A percentile compares a stretch with the other conserved stretches of the same genome.
phyloP scores from a whole-genome alignment of 2,329 filamentous ascomycete genomes.

The Ciborinia camelliae region DNA sequence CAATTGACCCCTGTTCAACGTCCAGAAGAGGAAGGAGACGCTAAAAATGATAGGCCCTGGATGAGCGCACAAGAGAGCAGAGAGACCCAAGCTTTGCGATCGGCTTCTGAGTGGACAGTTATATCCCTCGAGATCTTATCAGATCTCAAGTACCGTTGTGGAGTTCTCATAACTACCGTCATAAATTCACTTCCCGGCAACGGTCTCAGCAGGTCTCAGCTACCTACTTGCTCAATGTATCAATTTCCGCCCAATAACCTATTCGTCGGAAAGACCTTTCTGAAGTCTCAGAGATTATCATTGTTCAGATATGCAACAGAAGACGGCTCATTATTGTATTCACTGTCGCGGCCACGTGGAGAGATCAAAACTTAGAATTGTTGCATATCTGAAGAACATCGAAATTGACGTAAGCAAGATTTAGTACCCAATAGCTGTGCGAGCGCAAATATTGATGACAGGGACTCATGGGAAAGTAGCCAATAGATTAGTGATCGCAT shows the following conservation, averaged over 20 bases:
- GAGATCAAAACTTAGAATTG: background rate
- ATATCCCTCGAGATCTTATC: background rate
- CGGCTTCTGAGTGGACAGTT: background rate
- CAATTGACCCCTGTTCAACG: background rate
- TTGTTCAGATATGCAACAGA: background rate
- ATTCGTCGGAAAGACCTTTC: too few relatives aligned
- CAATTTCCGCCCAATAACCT: too few relatives aligned
- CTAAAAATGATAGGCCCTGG: background rate
- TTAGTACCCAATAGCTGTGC: background rate
- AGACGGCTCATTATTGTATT: background rate
- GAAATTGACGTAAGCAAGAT: background rate
- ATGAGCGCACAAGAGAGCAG: too few relatives aligned
- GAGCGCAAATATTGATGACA: background rate
- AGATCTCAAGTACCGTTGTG: background rate
- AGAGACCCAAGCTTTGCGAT: background rate
- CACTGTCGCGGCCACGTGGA: background rate
- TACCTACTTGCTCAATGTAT: too few relatives aligned
- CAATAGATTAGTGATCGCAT: background rate
- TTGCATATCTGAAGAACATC: conserved; percentile 7
- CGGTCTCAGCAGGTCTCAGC: too few relatives aligned
- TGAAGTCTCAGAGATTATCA: too few relatives aligned
- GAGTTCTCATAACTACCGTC: background rate
- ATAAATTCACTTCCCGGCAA: background rate
- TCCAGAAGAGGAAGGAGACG: background rate
- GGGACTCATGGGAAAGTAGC: background rate